A percentile compares a stretch with the other conserved stretches of the same genome.
Evolutionary conservation across 352 stramenopile genomes (phyloP).

Genomic region (Globisporangium camurandrum): DNA sequence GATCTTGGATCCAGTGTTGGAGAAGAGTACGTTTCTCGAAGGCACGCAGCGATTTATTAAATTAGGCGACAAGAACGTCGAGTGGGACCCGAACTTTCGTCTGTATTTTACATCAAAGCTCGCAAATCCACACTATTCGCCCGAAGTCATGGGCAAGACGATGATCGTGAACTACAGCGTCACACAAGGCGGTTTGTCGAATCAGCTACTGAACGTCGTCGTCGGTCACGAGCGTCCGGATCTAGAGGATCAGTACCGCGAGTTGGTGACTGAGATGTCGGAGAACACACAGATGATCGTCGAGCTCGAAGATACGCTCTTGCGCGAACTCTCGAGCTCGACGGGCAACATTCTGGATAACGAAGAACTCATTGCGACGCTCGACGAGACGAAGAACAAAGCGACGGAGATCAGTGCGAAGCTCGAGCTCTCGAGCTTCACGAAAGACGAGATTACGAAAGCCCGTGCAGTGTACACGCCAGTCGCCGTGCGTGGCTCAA

Average conservation of each 20-base stretch:
- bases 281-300: slow-evolving; percentile 91
- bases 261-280: slow-evolving; percentile 90
- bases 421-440: slow-evolving; percentile 89
- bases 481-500: slow-evolving; percentile 88
- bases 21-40: slow-evolving; percentile 92
- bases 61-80: slow-evolving; percentile 91
- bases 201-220: slow-evolving; percentile 93
- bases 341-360: slow-evolving; percentile 94
- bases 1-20: slow-evolving; percentile 91
- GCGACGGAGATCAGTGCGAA: slow-evolving; percentile 91
- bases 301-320: slow-evolving; percentile 88
- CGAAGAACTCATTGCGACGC: slow-evolving; percentile 90
- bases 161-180: slow-evolving; percentile 97
- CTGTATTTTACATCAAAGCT: slow-evolving; percentile 94
- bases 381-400: slow-evolving; percentile 94
- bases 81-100: slow-evolving; percentile 91
- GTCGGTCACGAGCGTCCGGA: slow-evolving; percentile 90
- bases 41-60: slow-evolving; percentile 88
- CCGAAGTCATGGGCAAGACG: slow-evolving; percentile 94
- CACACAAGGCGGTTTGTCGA: slow-evolving; percentile 87
- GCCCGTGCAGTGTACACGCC: slow-evolving; percentile 86
- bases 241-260: slow-evolving; percentile 90
- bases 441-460: slow-evolving; percentile 92
- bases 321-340: slow-evolving; percentile 86
- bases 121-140: slow-evolving; percentile 91